A percentile compares a stretch with the other conserved stretches of the same genome.
These are phyloP conservation scores for Metschnikowia sp. DNA, from an alignment of 805 yeast species.

Conservation along the genomic window DNA sequence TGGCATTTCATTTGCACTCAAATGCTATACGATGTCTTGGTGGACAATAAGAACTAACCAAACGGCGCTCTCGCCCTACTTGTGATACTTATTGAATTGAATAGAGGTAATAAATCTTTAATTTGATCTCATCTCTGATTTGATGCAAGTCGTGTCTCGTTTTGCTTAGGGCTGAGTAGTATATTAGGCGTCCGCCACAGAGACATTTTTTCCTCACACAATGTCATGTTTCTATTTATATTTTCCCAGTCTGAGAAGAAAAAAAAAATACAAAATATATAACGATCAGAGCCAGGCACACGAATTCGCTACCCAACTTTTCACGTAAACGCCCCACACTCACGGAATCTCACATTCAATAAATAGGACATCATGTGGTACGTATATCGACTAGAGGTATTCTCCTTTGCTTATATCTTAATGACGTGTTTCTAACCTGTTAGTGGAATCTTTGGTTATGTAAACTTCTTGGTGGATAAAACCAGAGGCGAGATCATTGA, in stretches of 20 bases:
- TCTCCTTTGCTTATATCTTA: background rate
- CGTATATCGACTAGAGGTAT: background rate
- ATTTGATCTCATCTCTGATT: too few relatives aligned
- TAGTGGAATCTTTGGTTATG: conserved; percentile 97
- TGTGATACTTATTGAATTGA: too few relatives aligned
- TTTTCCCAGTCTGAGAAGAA: conserved; percentile 4
- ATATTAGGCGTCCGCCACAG: conserved; percentile 9
- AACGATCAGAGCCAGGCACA: conserved; percentile 3
- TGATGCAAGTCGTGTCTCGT: background rate
- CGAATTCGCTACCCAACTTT: conserved; percentile 3
- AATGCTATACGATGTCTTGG: too few relatives aligned
- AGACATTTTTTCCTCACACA: conserved; percentile 11
- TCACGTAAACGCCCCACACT: background rate
- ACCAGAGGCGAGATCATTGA: conserved; percentile 89
- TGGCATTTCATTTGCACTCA: too few relatives aligned
- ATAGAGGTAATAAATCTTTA: too few relatives aligned
- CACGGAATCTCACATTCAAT: background rate
- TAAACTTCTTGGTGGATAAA: conserved; percentile 89
- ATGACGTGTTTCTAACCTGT: conserved; percentile 16
- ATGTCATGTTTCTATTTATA: conserved; percentile 8
- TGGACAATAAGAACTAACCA: too few relatives aligned
- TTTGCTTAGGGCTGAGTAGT: background rate
- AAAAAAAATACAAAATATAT: conserved; percentile 7
- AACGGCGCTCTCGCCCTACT: too few relatives aligned
- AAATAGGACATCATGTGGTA: conserved; percentile 15